A percentile compares a stretch with the other conserved stretches of the same genome.
Evolutionary conservation across 164 flowering plant genomes (phyloP).

Genomic region (Umbilicus rupestris): DNA sequence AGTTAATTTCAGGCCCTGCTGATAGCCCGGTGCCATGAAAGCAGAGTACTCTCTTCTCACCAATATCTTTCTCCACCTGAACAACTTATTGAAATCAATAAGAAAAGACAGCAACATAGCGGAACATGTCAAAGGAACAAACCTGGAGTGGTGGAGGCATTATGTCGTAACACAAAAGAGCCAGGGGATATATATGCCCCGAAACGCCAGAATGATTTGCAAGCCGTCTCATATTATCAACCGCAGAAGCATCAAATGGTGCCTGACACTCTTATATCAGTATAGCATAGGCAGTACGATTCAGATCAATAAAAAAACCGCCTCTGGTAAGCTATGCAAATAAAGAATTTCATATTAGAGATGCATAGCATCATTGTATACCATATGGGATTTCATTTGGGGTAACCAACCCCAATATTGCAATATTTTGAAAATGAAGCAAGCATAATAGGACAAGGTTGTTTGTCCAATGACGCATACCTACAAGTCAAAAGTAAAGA

Average conservation of each 20-base stretch:
- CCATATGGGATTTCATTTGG: too few species aligned
- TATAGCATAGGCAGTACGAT: constrained; percentile 13
- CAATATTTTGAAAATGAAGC: too few species aligned
- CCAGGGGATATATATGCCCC: constrained; percentile 72
- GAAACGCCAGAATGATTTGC: constrained; percentile 67
- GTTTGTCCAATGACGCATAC: too few species aligned
- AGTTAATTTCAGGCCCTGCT: constrained; percentile 50
- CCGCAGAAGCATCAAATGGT: constrained; percentile 76
- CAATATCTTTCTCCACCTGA: constrained; percentile 90
- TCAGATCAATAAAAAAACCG: background rate
- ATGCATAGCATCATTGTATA: too few species aligned
- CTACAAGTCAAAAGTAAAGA: too few species aligned
- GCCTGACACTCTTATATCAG: constrained; percentile 57
- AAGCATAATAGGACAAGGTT: too few species aligned
- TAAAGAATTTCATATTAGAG: too few species aligned
- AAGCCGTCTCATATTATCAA: constrained; percentile 91
- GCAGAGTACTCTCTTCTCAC: constrained; percentile 67
- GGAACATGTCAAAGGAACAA: background rate
- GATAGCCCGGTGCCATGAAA: constrained; percentile 82
- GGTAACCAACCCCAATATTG: too few species aligned
- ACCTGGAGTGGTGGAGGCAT: constrained; percentile 97
- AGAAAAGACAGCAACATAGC: background rate
- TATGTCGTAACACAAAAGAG: constrained; percentile 66
- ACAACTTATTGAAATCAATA: background rate
- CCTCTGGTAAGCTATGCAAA: background rate